These are phyloP conservation scores for Mesembryanthemum crystallinum DNA, from an alignment of 148 eudicot genomes.

Conservation along the genomic window DNA sequence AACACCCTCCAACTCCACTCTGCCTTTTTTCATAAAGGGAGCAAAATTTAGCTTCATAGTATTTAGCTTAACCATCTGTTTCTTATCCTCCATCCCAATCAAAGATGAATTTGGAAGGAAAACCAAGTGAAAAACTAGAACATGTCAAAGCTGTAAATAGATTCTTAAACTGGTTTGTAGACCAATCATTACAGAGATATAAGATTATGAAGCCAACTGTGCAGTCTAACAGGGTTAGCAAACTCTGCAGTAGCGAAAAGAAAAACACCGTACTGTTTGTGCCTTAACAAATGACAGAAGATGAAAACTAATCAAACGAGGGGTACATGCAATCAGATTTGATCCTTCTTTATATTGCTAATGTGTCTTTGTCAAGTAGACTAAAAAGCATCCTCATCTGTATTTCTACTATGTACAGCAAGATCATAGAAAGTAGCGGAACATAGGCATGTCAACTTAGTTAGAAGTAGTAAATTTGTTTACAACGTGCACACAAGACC, in stretches of 20 bases:
- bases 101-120: background rate
- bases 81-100: background rate
- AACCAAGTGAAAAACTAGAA: background rate
- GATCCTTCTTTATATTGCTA: background rate
- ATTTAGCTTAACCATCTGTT: background rate
- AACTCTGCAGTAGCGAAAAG: background rate
- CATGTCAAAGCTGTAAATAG: slow-evolving; percentile 5
- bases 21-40: slow-evolving; percentile 55
- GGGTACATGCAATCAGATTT: background rate
- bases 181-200: background rate
- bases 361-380: too few relatives aligned
- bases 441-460: background rate
- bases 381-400: too few relatives aligned
- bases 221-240: background rate
- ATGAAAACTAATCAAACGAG: background rate
- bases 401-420: background rate
- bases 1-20: slow-evolving; percentile 57
- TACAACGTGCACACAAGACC: background rate
- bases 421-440: background rate
- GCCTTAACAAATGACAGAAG: background rate
- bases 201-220: background rate
- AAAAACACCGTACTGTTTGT: background rate
- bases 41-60: background rate
- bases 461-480: background rate
- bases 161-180: slow-evolving; percentile 6